phyloP scores from a whole-genome alignment of 345 rosid species.

The Populus alba region DNA sequence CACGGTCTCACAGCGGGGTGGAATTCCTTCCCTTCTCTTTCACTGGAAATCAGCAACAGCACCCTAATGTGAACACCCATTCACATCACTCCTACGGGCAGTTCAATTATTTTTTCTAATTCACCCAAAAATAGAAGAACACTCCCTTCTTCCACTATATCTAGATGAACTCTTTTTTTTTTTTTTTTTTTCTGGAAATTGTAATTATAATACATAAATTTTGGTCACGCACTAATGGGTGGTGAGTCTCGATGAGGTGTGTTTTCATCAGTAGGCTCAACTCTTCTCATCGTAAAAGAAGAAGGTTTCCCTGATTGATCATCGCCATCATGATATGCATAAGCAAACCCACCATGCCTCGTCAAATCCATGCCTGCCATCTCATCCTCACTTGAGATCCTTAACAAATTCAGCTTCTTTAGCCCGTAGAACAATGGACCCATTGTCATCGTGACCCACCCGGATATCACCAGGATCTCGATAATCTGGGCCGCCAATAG shows the following conservation, averaged over 20 bases:
- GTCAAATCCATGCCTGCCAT: conserved; percentile 32
- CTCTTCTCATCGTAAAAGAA: conserved; percentile 5
- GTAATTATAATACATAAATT: background rate
- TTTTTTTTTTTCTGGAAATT: too few species aligned
- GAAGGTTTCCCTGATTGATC: conserved; percentile 12
- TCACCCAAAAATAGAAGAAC: too few species aligned
- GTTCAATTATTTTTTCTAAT: too few species aligned
- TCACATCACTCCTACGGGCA: too few species aligned
- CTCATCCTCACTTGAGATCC: conserved; percentile 27
- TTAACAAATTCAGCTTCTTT: conserved; percentile 16
- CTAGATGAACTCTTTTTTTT: too few species aligned
- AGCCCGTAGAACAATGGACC: conserved; percentile 24
- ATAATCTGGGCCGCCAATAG: conserved; percentile 22
- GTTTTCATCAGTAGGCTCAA: conserved; percentile 1
- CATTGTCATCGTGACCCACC: conserved; percentile 28
- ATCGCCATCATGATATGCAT: conserved; percentile 18
- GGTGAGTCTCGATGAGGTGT: background rate
- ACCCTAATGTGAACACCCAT: too few species aligned
- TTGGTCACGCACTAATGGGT: background rate
- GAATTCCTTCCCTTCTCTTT: too few species aligned
- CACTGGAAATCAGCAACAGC: too few species aligned
- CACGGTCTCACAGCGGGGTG: too few species aligned
- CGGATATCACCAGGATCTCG: conserved; percentile 20
- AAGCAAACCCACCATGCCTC: conserved; percentile 31
- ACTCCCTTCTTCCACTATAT: too few species aligned